Conservation (phyloP, 768 basidiomycete genomes). For the Podaxis sp. region DNA sequence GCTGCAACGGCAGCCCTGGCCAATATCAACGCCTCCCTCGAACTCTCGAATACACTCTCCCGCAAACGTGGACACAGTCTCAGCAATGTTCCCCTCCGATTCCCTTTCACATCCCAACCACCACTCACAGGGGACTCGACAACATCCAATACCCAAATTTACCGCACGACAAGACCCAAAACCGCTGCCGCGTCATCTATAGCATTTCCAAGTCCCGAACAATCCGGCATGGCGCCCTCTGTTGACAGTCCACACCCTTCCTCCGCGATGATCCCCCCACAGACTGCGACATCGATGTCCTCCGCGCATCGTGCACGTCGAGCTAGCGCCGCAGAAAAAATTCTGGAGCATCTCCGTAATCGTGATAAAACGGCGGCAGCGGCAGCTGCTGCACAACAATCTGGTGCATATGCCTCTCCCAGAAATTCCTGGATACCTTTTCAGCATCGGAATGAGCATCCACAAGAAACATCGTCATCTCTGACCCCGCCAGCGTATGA, state of each 20-base stretch:
- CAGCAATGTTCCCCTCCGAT: constrained; percentile 27
- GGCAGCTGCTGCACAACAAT: constrained; percentile 11
- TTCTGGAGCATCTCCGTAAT: constrained; percentile 62
- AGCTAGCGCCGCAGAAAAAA: constrained; percentile 67
- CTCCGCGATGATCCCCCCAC: constrained; percentile 5
- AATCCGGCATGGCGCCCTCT: not conserved
- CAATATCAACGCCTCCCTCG: constrained; percentile 16
- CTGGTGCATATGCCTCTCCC: constrained; percentile 19
- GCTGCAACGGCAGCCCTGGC: constrained; percentile 18
- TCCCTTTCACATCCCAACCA: constrained; percentile 19
- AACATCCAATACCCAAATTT: constrained; percentile 2
- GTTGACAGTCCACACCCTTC: not conserved
- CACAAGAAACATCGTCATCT: not conserved
- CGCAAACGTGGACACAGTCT: constrained; percentile 42
- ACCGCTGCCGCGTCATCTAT: constrained; percentile 13
- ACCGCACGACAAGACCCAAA: constrained; percentile 20
- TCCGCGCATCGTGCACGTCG: constrained; percentile 45
- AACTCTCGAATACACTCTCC: constrained; percentile 21
- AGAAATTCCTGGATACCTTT: constrained; percentile 47
- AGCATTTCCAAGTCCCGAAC: constrained; percentile 4
- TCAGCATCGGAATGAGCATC: constrained; percentile 31
- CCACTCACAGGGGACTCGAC: constrained; percentile 19
- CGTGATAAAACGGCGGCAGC: constrained; percentile 43
- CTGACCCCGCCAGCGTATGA: constrained; percentile 3
- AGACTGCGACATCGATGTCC: constrained; percentile 26